Evolutionary conservation across 2,329 filamentous ascomycete species (phyloP), one percentile per base, ranked within the genome.

Genomic region (Colletotrichum navitas): DNA sequence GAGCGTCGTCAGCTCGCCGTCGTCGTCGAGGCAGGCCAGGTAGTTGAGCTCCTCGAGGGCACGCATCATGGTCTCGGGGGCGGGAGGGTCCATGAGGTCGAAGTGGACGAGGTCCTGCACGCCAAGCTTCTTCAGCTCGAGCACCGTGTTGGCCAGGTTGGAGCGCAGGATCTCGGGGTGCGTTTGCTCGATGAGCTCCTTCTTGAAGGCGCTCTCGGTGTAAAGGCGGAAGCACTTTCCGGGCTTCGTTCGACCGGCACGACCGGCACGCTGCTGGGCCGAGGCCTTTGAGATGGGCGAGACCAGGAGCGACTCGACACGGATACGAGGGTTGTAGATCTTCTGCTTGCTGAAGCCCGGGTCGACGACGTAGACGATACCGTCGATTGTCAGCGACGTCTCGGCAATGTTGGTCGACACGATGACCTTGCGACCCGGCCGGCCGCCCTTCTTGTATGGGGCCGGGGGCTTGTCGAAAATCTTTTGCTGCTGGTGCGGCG

Each of bases 331-430:
- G 82, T 99, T 98, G 86, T 98, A 99, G 74, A 98, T 96, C 83
- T 98, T 99, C 79, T 99, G 96, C 85, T 99, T 99, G 85, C 94
- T 97, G 85, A 99, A 99, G 45, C 96, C 96, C 2, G 96, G 95
- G 78, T 99, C 96, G n/a, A 99, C 95, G 43, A 99, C 96, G 79
- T 98, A 99, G 45, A 99, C 96, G 74, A 99, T 99, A 80, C 96
- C 96, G 79, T 99, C 96, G 73, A 99, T 99, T 58, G 96, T 99
- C 82, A 99, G 89, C 78, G 92, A 95, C 0, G 96, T 99, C 85
- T 99, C 96, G 55, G 96, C 96, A 81, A 99, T 99, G 82, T 99
- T 99, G 75, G 96, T 99, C 12, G 95, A 94, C 39, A 99, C 89
- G 76, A 99, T 97, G 79, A 91, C 92, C 82, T 99, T 99, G 73